Conservation (phyloP, 805 yeast genomes). For the Zygosaccharomyces pseudorouxii region DNA sequence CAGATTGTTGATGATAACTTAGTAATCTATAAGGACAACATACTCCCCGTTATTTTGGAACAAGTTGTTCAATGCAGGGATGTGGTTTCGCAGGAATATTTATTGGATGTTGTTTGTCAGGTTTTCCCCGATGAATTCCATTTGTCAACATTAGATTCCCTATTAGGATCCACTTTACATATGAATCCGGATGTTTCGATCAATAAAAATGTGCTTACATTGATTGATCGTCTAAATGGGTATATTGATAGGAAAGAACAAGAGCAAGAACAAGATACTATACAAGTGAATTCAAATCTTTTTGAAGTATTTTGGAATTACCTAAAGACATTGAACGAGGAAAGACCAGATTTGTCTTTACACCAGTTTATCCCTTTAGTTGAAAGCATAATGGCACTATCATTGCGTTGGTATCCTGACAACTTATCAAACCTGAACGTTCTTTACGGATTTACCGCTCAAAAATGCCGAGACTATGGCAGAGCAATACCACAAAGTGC, state of each 20-base stretch:
- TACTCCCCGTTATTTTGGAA: conserved; percentile 77
- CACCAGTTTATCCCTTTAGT: conserved; percentile 61
- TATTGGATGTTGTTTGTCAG: conserved; percentile 86
- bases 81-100: conserved; percentile 84
- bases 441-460: conserved; percentile 52
- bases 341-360: conserved; percentile 61
- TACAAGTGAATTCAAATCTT: conserved; percentile 33
- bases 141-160: conserved; percentile 60
- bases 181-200: conserved; percentile 69
- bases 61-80: conserved; percentile 92
- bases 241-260: conserved; percentile 14
- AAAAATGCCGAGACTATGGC: conserved; percentile 38
- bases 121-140: conserved; percentile 95
- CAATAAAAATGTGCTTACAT: conserved; percentile 58
- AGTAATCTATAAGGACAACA: conserved; percentile 41
- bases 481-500: conserved; percentile 16
- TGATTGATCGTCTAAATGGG: conserved; percentile 59
- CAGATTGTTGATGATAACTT: conserved; percentile 75
- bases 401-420: conserved; percentile 62
- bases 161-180: conserved; percentile 59
- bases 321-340: conserved; percentile 48
- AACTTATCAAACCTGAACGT: conserved; percentile 56
- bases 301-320: conserved; percentile 67
- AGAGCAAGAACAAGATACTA: conserved; percentile 15
- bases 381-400: conserved; percentile 59